A percentile compares a stretch with the other conserved stretches of the same genome.
phyloP scores from a whole-genome alignment of 257 asterid species.

The Oldenlandia corymbosa region DNA sequence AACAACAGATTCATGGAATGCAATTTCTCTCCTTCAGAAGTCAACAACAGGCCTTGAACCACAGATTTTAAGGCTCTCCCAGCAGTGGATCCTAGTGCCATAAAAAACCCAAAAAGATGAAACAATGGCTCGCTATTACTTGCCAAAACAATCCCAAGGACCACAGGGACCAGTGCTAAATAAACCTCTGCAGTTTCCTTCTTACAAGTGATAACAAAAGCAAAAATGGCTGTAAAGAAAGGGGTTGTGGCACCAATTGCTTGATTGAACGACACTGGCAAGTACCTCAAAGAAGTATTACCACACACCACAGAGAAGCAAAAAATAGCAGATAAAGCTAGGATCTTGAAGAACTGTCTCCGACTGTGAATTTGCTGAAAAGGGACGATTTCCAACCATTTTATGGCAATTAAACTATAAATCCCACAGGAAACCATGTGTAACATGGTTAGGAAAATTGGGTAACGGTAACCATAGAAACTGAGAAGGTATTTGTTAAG shows the following conservation, averaged over 20 bases:
- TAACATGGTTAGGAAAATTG: slow-evolving; percentile 86
- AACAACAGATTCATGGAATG: slow-evolving; percentile 90
- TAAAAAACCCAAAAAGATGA: slow-evolving; percentile 77
- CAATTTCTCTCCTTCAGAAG: slow-evolving; percentile 82
- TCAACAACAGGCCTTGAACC: slow-evolving; percentile 72
- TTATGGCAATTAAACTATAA: slow-evolving; percentile 63
- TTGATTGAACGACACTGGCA: slow-evolving; percentile 89
- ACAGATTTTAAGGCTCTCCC: slow-evolving; percentile 93
- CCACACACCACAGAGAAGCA: slow-evolving; percentile 96
- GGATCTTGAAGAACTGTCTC: slow-evolving; percentile 72
- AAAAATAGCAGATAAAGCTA: slow-evolving; percentile 63
- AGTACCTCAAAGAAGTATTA: slow-evolving; percentile 77
- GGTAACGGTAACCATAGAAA: slow-evolving; percentile 73
- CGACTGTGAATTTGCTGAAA: slow-evolving; percentile 82
- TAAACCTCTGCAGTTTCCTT: slow-evolving; percentile 88
- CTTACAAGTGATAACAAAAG: slow-evolving; percentile 68
- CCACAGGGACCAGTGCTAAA: slow-evolving; percentile 82
- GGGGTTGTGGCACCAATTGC: slow-evolving; percentile 97
- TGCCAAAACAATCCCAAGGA: slow-evolving; percentile 82
- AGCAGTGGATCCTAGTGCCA: slow-evolving; percentile 86
- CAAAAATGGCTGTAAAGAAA: slow-evolving; percentile 87
- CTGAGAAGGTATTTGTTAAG: slow-evolving; percentile 89
- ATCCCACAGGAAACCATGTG: slow-evolving; percentile 83
- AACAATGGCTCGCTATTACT: slow-evolving; percentile 89
- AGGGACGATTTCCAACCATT: slow-evolving; percentile 81